These are phyloP conservation scores for Rhodotorula sp. DNA, from an alignment of 1,284 basidiomycete species.

Conservation along the genomic window DNA sequence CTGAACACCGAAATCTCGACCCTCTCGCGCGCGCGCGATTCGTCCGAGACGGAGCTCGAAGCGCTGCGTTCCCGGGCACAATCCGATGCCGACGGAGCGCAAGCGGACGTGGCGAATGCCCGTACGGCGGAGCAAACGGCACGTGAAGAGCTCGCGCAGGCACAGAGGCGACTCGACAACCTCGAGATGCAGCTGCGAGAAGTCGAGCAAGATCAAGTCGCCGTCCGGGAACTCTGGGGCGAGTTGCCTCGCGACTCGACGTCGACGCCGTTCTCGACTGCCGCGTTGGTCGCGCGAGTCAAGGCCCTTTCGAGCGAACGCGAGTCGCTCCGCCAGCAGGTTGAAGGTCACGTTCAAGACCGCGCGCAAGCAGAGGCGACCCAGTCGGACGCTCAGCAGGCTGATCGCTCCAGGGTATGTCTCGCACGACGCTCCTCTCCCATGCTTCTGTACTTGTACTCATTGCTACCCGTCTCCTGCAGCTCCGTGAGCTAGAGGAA, in stretches of 20 bases:
- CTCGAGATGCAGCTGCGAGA: constrained; percentile 22
- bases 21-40: background rate
- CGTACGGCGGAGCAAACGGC: background rate
- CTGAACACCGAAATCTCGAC: constrained; percentile 11
- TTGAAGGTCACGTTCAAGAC: background rate
- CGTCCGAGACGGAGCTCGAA: background rate
- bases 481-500: constrained; percentile 42
- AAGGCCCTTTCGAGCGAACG: background rate
- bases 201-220: background rate
- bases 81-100: background rate
- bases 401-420: constrained; percentile 16
- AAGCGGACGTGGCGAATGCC: constrained; percentile 7
- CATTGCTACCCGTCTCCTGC: background rate
- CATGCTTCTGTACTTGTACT: no score
- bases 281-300: background rate
- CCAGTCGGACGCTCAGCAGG: background rate
- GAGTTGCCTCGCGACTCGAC: constrained; percentile 7
- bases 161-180: background rate
- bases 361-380: background rate
- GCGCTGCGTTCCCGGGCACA: background rate
- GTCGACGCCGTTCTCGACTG: background rate
- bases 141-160: constrained; percentile 14
- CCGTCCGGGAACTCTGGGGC: constrained; percentile 1
- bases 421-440: no score
- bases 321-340: no score